Evolutionary conservation across 805 yeast genomes (phyloP).

Genomic region (Sugiyamaella lignohabitans): DNA sequence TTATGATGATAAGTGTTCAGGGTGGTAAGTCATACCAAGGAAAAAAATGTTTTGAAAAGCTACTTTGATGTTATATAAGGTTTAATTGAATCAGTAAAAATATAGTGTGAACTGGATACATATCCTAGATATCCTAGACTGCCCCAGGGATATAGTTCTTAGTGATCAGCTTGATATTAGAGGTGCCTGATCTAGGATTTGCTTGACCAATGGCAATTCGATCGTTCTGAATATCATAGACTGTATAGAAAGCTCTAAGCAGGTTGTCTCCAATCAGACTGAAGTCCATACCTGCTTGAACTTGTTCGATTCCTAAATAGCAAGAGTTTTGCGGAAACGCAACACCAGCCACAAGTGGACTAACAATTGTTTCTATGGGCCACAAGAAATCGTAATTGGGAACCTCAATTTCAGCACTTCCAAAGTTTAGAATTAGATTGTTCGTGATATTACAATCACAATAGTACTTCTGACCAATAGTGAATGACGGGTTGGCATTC

Average conservation of each 20-base stretch:
- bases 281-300: conserved; percentile 30
- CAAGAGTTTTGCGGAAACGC: conserved; percentile 34
- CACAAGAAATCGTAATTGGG: conserved; percentile 32
- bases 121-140: too few species aligned
- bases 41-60: too few species aligned
- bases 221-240: conserved; percentile 52
- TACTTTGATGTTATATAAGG: too few species aligned
- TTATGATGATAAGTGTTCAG: too few species aligned
- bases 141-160: conserved; percentile 13
- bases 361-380: conserved; percentile 31
- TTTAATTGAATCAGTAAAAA: too few species aligned
- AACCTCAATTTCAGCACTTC: conserved; percentile 23
- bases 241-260: conserved; percentile 54
- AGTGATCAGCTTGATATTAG: conserved; percentile 16
- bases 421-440: conserved; percentile 28
- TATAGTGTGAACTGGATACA: too few species aligned
- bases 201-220: conserved; percentile 51
- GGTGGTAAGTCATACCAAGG: too few species aligned
- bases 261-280: conserved; percentile 57
- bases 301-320: conserved; percentile 30
- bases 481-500: conserved; percentile 34
- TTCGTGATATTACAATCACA: conserved; percentile 33
- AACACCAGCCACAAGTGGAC: conserved; percentile 23
- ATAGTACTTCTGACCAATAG: conserved; percentile 31
- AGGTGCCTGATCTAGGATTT: conserved; percentile 15